phyloP scores from a whole-genome alignment of 192 early-diverging fungal species.

The Chytriomyces confervae region DNA sequence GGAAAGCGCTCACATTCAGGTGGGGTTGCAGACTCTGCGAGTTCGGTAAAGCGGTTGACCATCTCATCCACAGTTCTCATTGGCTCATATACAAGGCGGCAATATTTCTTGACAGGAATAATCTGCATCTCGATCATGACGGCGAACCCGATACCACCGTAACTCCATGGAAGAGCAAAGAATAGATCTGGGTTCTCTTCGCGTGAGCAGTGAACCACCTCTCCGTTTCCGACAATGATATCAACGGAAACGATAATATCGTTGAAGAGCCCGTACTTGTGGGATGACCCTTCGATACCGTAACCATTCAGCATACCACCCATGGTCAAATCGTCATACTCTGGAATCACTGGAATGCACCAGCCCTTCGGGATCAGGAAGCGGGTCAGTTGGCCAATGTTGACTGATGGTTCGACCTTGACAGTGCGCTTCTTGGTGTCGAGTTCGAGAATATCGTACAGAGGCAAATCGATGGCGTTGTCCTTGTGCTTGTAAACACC shows the following conservation, averaged over 20 bases:
- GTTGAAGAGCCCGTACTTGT: slow-evolving; percentile 52
- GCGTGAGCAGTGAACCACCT: slow-evolving; percentile 43
- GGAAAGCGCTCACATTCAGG: slow-evolving; percentile 28
- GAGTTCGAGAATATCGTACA: slow-evolving; percentile 47
- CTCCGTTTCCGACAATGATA: slow-evolving; percentile 43
- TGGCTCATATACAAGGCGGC: slow-evolving; percentile 45
- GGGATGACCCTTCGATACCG: slow-evolving; percentile 49
- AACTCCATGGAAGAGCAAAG: slow-evolving; percentile 47
- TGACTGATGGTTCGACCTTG: slow-evolving; percentile 43
- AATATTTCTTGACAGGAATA: slow-evolving; percentile 49
- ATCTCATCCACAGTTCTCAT: slow-evolving; percentile 38
- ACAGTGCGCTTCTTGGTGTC: slow-evolving; percentile 37
- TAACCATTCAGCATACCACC: slow-evolving; percentile 52
- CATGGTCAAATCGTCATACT: slow-evolving; percentile 50
- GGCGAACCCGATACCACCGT: slow-evolving; percentile 50
- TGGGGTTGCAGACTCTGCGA: slow-evolving; percentile 35
- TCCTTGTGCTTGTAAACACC: slow-evolving; percentile 40
- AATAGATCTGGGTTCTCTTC: slow-evolving; percentile 50
- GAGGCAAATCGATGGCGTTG: slow-evolving; percentile 34
- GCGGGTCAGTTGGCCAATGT: slow-evolving; percentile 48
- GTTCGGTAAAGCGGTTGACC: slow-evolving; percentile 43
- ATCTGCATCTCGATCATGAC: slow-evolving; percentile 48
- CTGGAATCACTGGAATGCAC: slow-evolving; percentile 44
- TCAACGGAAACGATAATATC: slow-evolving; percentile 43
- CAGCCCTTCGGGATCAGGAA: slow-evolving; percentile 45